Conservation (phyloP, 176 grass and related monocot species). For the Metroxylon sagu region DNA sequence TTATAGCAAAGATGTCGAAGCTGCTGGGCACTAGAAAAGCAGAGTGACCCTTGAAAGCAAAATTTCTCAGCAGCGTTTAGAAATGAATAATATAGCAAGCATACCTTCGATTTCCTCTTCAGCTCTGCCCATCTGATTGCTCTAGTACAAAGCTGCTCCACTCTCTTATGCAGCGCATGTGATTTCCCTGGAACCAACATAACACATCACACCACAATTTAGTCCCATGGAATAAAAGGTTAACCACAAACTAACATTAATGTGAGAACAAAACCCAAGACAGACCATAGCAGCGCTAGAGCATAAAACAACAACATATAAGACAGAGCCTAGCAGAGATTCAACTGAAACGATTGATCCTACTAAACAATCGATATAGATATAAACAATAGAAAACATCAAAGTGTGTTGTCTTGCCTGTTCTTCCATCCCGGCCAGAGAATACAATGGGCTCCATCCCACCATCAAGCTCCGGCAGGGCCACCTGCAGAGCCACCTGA, state of each 20-base stretch:
- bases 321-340: no score
- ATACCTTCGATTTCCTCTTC: constrained; percentile 90
- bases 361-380: no score
- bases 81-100: not conserved
- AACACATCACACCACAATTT: not conserved
- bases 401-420: constrained; percentile 32
- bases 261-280: not conserved
- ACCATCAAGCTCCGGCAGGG: constrained; percentile 86
- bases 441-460: constrained; percentile 99
- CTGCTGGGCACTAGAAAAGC: no score
- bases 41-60: no score
- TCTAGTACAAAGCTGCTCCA: constrained; percentile 95
- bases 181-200: constrained; percentile 62
- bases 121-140: constrained; percentile 93
- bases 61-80: no score
- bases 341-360: no score
- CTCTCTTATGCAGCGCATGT: constrained; percentile 94
- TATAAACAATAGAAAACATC: not conserved
- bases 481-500: constrained; percentile 95
- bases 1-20: no score
- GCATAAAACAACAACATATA: no score
- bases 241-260: no score
- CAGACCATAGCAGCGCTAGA: no score
- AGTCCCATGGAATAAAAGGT: no score
- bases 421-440: constrained; percentile 71